A percentile compares a stretch with the other conserved stretches of the same genome.
Evolutionary conservation across 2,329 filamentous ascomycete genomes (phyloP).

Genomic region (Aureobasidium sp.): DNA sequence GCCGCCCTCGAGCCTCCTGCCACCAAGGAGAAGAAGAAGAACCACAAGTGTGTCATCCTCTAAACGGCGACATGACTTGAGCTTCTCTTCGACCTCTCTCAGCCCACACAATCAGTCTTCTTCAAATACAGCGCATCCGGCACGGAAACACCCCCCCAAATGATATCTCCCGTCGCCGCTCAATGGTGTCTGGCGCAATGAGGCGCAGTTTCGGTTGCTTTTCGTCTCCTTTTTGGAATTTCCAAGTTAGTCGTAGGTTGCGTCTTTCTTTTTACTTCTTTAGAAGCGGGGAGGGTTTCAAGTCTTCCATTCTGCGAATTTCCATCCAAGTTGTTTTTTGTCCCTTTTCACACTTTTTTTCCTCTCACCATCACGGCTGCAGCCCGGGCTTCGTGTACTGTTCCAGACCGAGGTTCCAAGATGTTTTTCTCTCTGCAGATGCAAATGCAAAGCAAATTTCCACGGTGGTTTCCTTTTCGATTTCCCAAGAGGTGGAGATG

Average conservation of each 20-base stretch:
- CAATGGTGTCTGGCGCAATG: slow-evolving; percentile 16
- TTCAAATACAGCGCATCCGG: slow-evolving; percentile 14
- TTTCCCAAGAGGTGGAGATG: not conserved
- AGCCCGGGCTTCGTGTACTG: too few relatives aligned
- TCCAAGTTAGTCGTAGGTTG: slow-evolving; percentile 14
- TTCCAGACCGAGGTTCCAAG: not conserved
- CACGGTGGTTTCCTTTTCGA: not conserved
- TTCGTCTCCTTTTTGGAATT: not conserved
- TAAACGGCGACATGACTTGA: slow-evolving; percentile 20
- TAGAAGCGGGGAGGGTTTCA: slow-evolving; percentile 10
- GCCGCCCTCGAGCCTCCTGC: slow-evolving; percentile 84
- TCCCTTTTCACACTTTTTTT: not conserved
- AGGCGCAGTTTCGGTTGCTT: slow-evolving; percentile 16
- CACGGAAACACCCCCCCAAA: slow-evolving; percentile 13
- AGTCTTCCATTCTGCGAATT: slow-evolving; percentile 4
- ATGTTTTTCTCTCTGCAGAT: not conserved
- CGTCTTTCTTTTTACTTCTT: slow-evolving; percentile 7
- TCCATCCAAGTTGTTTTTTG: slow-evolving; percentile 3
- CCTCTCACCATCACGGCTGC: not conserved
- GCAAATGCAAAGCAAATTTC: not conserved
- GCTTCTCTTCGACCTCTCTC: not conserved
- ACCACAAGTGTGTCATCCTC: slow-evolving; percentile 31
- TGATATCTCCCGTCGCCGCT: slow-evolving; percentile 8
- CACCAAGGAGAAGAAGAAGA: slow-evolving; percentile 40
- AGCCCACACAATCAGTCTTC: slow-evolving; percentile 2